phyloP scores from a whole-genome alignment of 805 yeast genomes.

The Kurtzmaniella cleridarum region DNA sequence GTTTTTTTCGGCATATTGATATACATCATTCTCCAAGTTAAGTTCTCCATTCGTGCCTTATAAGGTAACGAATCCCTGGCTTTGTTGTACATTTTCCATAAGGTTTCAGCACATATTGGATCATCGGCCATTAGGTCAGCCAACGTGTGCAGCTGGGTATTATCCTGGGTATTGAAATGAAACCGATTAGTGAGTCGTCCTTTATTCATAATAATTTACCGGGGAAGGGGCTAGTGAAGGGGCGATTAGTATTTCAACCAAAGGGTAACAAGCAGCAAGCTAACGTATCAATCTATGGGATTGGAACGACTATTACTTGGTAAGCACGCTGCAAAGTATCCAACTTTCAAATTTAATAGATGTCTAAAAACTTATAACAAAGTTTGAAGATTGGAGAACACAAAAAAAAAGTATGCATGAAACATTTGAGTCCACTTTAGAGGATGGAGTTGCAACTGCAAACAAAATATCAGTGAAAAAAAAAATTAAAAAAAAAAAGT shows the following conservation, averaged over 20 bases:
- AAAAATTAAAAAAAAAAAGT: no score
- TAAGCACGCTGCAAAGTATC: no score
- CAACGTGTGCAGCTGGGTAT: neutral
- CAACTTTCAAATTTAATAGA: no score
- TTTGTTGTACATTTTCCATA: slow-evolving; percentile 79
- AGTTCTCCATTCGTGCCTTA: slow-evolving; percentile 70
- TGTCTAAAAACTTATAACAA: no score
- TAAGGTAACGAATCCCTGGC: slow-evolving; percentile 75
- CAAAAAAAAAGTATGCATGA: no score
- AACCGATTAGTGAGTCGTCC: slow-evolving; percentile 4
- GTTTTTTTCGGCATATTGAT: slow-evolving; percentile 22
- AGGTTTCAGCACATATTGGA: slow-evolving; percentile 14
- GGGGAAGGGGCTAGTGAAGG: neutral
- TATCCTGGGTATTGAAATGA: slow-evolving; percentile 1
- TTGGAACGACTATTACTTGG: no score
- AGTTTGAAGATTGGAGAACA: no score
- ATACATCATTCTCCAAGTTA: slow-evolving; percentile 85
- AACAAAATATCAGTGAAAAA: no score
- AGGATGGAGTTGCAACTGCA: no score
- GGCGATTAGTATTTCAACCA: neutral
- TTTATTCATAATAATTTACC: slow-evolving; percentile 1
- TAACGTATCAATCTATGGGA: no score
- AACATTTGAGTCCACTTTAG: no score
- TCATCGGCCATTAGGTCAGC: slow-evolving; percentile 7
- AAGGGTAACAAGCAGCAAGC: no score